Percentiles rank a stretch among this genome's conserved stretches.
Evolutionary conservation across 768 basidiomycete species (phyloP).

Genomic region (Mycena alexandri): DNA sequence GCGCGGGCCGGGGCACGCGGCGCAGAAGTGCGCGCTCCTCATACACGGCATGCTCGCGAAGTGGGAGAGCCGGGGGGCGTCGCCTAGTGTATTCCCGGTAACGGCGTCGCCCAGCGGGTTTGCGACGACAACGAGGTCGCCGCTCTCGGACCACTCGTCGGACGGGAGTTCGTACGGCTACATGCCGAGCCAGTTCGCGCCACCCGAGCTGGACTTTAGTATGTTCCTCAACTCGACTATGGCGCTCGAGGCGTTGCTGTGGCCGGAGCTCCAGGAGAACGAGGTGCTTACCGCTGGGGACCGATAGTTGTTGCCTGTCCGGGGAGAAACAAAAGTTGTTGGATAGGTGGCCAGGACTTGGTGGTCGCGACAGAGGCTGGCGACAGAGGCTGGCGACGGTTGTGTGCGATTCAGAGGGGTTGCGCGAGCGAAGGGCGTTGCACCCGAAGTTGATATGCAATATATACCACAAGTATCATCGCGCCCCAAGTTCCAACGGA

Average conservation of each 20-base stretch:
- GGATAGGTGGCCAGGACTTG: too few relatives aligned
- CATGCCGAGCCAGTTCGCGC: background rate
- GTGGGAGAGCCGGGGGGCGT: slow-evolving; percentile 1
- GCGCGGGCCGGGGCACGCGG: slow-evolving; percentile 11
- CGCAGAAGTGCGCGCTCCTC: slow-evolving; percentile 6
- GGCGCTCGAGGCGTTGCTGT: slow-evolving; percentile 7
- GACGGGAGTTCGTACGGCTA: background rate
- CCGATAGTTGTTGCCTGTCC: background rate
- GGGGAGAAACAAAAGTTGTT: too few relatives aligned
- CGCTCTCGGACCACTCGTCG: background rate
- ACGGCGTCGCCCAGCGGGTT: too few relatives aligned
- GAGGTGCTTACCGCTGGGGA: background rate
- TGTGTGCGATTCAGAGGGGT: background rate
- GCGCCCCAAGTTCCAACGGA: too few relatives aligned
- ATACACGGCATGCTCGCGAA: background rate
- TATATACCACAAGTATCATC: too few relatives aligned
- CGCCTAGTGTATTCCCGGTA: background rate
- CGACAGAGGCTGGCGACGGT: background rate
- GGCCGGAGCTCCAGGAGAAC: slow-evolving; percentile 8
- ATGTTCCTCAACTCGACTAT: slow-evolving; percentile 8
- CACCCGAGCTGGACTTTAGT: slow-evolving; percentile 15
- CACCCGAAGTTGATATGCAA: too few relatives aligned
- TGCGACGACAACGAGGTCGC: background rate
- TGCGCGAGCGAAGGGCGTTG: background rate
- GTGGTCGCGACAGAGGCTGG: too few relatives aligned